Evolutionary conservation across 345 rosid species (phyloP).

Genomic region (Gossypium longicalyx): DNA sequence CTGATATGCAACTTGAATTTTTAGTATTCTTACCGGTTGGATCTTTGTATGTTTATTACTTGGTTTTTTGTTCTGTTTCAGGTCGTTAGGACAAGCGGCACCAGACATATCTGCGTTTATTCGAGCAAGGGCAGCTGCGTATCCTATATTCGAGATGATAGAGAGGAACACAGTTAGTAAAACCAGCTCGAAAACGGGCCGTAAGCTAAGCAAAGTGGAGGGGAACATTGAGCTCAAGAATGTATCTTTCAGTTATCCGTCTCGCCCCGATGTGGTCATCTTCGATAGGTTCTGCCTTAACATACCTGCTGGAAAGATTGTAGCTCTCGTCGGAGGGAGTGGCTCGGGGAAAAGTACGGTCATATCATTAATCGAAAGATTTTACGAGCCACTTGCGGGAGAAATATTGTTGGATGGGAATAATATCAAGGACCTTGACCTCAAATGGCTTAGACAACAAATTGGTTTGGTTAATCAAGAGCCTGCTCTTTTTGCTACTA

Average conservation of each 20-base stretch:
- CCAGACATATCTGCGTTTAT: conserved; percentile 81
- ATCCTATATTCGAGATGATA: conserved; percentile 90
- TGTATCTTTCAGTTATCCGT: conserved; percentile 71
- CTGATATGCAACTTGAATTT: neutral
- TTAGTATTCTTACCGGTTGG: neutral
- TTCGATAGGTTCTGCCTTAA: conserved; percentile 52
- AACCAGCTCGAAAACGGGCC: conserved; percentile 48
- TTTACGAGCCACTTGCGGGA: conserved; percentile 79
- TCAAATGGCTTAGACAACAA: conserved; percentile 82
- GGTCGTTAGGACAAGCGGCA: conserved; percentile 91
- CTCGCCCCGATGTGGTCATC: conserved; percentile 71
- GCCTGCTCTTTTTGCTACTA: conserved; percentile 87
- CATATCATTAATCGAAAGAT: conserved; percentile 81
- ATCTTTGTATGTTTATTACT: neutral
- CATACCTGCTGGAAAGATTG: conserved; percentile 77
- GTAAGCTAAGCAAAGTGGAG: conserved; percentile 48
- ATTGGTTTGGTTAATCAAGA: conserved; percentile 94
- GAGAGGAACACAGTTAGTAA: conserved; percentile 65
- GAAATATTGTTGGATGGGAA: conserved; percentile 60
- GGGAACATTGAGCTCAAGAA: conserved; percentile 78
- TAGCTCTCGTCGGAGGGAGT: conserved; percentile 94
- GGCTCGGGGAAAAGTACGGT: conserved; percentile 96
- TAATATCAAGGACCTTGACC: conserved; percentile 55
- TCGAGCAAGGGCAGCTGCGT: conserved; percentile 83
- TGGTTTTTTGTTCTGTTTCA: conserved; percentile 24